Base-by-base conservation (phyloP, 176 grass and related monocot genomes). In the Cenchrus americanus region DNA sequence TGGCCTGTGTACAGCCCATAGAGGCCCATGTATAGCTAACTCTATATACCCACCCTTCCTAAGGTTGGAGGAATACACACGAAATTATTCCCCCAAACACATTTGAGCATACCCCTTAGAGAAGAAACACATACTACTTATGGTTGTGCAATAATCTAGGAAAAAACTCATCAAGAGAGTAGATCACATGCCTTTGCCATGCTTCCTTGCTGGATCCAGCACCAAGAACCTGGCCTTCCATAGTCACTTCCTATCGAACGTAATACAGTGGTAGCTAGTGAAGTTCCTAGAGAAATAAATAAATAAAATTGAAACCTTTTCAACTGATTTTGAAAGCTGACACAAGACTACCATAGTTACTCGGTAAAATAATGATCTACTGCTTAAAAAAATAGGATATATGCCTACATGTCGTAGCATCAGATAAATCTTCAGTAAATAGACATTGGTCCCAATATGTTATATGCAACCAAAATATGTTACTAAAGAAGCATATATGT, bases 201-300 rank as follows among this genome's bases (percentile, higher is more conserved):
- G 78, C 80, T 93, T 88, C 87, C 85, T 81, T 92, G 86, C 59
- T 99, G 90, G 76, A 92, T 95, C 96, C 96, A 99, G 81, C 96
- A 99, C 83, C 96, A 94, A 19, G 86, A 74, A 48, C 96, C 96
- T 34, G 87, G 83, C 64, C 86, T 91, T 54, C 93, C 96, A 47
- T 96, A 78, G 26, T 96, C 93, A 74, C 77, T 95, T 77, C 93
- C 93, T 71, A 99, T 99, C 40, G 93, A 92, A 13, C 93, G 89
- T 30, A 99, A 84, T 63, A 96, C 76, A 68, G 91, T 92, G 19
- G 90, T 96, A 85, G 83, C 85, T 70, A 98, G 80, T 59, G 96
- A 98, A 85, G 91, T 94, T 61, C 93, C 96, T 95, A 87, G 10
- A 47, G 63, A 21, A 58, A 59, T n/a, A 78, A 41, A 77, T 52